phyloP scores from a whole-genome alignment of 164 flowering plant genomes.

The Macadamia integrifolia region DNA sequence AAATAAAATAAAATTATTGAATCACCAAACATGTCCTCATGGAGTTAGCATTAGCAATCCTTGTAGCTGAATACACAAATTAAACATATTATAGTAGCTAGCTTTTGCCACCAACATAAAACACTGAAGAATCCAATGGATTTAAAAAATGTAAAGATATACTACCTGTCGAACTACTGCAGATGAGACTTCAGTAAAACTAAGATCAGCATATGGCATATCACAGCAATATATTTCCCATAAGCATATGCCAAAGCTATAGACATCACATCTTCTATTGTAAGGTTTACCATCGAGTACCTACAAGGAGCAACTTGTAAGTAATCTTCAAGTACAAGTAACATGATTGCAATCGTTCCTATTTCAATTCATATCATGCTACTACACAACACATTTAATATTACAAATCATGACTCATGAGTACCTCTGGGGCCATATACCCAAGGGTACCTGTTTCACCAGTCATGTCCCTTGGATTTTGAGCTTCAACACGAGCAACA shows the following conservation, averaged over 20 bases:
- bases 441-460: constrained; percentile 73
- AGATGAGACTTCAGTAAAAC: constrained; percentile 80
- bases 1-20: no score
- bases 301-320: constrained; percentile 27
- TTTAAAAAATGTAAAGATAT: not conserved
- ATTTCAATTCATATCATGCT: not conserved
- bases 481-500: constrained; percentile 66
- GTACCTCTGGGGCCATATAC: constrained; percentile 74
- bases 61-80: no score
- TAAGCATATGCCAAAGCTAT: constrained; percentile 93
- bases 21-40: no score
- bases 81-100: no score
- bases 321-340: not conserved
- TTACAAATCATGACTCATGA: not conserved
- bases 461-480: constrained; percentile 65
- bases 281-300: constrained; percentile 94
- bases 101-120: no score
- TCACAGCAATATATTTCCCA: constrained; percentile 98
- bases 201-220: constrained; percentile 87
- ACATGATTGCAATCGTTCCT: not conserved
- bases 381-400: not conserved
- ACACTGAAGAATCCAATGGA: no score
- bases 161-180: constrained; percentile 85
- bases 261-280: constrained; percentile 88
- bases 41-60: no score